phyloP scores from a whole-genome alignment of 2,329 filamentous ascomycete genomes.

The Trichoderma sp. region DNA sequence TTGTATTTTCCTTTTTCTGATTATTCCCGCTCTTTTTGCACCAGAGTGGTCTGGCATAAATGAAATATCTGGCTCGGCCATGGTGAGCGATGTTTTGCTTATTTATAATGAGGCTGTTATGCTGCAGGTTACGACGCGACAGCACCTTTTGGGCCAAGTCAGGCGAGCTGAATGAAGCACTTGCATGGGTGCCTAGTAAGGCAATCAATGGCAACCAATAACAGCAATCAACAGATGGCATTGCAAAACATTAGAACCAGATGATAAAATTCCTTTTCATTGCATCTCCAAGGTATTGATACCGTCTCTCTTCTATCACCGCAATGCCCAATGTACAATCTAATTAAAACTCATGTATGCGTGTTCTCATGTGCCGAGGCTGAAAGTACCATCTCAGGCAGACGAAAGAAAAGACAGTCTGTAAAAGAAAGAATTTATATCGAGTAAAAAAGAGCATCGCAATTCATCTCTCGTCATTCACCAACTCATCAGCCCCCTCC shows the following conservation, averaged over 20 bases:
- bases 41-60: background rate
- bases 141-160: background rate
- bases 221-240: background rate
- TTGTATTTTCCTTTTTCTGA: background rate
- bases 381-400: background rate
- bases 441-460: background rate
- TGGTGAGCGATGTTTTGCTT: background rate
- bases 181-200: background rate
- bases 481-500: conserved; percentile 84
- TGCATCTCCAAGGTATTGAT: background rate
- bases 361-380: background rate
- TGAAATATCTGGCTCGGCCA: background rate
- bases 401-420: background rate
- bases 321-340: background rate
- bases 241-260: background rate
- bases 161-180: background rate
- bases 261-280: background rate
- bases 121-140: background rate
- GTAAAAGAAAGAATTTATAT: too few relatives aligned
- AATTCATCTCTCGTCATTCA: conserved; percentile 43
- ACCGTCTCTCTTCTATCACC: background rate
- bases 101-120: background rate
- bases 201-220: background rate
- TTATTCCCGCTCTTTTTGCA: background rate
- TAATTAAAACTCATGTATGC: background rate